Evolutionary conservation across 2,329 filamentous ascomycete species (phyloP), one percentile per base, ranked within the genome.

Genomic region (Septoria petroselini): DNA sequence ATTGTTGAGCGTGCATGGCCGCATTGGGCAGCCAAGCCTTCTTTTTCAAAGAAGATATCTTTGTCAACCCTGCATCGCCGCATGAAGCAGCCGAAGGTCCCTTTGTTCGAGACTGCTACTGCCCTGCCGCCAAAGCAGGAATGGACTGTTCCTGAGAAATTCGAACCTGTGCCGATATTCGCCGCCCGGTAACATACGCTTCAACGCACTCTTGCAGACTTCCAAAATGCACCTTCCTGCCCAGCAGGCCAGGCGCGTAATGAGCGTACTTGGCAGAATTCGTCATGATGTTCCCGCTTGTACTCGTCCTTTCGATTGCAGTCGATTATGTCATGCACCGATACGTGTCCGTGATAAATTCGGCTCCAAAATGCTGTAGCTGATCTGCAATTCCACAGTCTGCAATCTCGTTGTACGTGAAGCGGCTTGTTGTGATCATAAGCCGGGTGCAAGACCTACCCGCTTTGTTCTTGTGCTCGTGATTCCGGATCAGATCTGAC

Each of bases 191-290:
- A 2, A 45, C 7, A 21, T 58, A 62, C 7, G 50, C 49, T 17
- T 57, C 41, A 1, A 65, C 58, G 35, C 63, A 65, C 3, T 50
- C 48, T 3, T 23, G 46, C 12, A 65, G 39, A 48, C 62, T 57
- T 3, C 58, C 62, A 50, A 65, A 65, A 3, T 58, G 57, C 7
- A 65, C 50, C 21, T 52, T 39, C 15, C 59, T 45, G 4, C 50
- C 50, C 1, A 58, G 59, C 21, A 65, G 43, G 3, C 62, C 62
- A 0, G 57, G 54, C 1, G 67, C 68, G 27, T 75, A 76, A 58
- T 76, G 71, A 0, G 72, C 73, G 55, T 75, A 74, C 54, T 76
- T 76, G 0, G 61, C 71, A 1, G 73, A 76, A 42, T 75, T 75
- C 0, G 68, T 75, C 72, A 72, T 68, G 47, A 76, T 68, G 1